Base-by-base conservation (phyloP, 495 filamentous ascomycete species). In the Symbiotaphrina buchneri region DNA sequence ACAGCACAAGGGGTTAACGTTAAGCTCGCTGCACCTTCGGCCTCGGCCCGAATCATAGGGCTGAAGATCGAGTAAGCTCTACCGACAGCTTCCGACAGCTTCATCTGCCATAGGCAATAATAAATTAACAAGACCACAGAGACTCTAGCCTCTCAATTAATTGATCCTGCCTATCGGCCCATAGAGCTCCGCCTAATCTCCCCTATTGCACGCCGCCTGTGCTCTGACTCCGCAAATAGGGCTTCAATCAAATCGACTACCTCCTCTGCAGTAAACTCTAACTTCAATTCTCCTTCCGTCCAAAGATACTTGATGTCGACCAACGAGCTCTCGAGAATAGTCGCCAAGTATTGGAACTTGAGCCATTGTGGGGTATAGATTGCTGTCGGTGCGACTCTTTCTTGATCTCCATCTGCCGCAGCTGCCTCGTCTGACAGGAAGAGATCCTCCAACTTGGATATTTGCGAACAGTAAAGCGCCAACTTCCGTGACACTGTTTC, bases 241-340 rank as follows among this genome's bases (percentile, higher is more conserved):
- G 81, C 71, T 39, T 72, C 58, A 28, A 99, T 74, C 51, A 99
- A 41, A 40, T 95, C 87, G 13, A 91, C 56, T 23, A 95, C 65
- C 54, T 94, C 87, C 26, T 78, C 79, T 3, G 56, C 58, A 10
- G 71, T 67, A 48, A 92, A 93, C 39, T 90, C 81, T 33, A 87
- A 41, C 41, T 71, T 71, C 31, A 94, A 49, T 42, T 83, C 78
- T 28, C 78, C 78, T 42, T 94, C 83, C 27, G 68, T 56, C 79
- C 83, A 95, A 30, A 93, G 49, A 43, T 66, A 92, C 44, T 70
- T 69, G 39, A 99, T 85, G 39, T 99, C 85, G 31, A 67, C 74
- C 26, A 95, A 55, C 32, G 76, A 80, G 41, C 78, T 83, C 49
- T 95, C 82, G 30, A 99, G 51, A 30, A 99, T 79, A 45, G 91